Percentiles rank a stretch among this genome's conserved stretches.
Evolutionary conservation across 1,284 basidiomycete genomes (phyloP).

Genomic region (Tilletia setariae): DNA sequence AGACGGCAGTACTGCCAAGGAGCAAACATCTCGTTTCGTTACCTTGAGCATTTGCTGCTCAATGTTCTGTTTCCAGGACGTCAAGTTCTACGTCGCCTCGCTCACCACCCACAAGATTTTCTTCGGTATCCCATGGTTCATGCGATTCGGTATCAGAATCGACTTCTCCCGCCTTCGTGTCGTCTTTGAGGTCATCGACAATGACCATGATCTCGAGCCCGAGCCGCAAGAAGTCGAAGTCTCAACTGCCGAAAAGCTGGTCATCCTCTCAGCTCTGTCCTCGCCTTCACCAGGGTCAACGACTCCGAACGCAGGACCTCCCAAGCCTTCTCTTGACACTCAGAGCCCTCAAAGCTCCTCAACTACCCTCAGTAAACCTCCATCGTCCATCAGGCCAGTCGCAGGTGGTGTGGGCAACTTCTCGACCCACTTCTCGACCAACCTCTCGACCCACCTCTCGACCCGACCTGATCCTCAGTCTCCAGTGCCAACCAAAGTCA

Average conservation of each 20-base stretch:
- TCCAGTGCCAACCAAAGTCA: background rate
- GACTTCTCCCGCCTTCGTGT: background rate
- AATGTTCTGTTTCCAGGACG: background rate
- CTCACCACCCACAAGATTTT: slow-evolving; percentile 5
- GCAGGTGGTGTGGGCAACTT: background rate
- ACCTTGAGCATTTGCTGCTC: slow-evolving; percentile 12
- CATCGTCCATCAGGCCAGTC: background rate
- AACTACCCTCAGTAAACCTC: background rate
- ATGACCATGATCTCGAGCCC: background rate
- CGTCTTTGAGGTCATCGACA: background rate
- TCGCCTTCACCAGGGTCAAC: background rate
- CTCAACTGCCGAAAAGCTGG: background rate
- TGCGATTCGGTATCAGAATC: background rate
- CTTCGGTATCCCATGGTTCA: slow-evolving; percentile 13
- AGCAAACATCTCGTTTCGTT: no score
- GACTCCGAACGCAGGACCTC: background rate
- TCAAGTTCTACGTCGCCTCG: slow-evolving; percentile 1
- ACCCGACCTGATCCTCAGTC: background rate
- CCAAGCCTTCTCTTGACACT: background rate
- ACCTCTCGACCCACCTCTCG: background rate
- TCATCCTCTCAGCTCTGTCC: no score
- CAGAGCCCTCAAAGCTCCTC: background rate
- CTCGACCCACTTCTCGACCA: no score
- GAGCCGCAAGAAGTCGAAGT: background rate
- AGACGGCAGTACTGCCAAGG: no score